Conservation (phyloP, 805 yeast genomes). For the Metschnikowia continentalis region DNA sequence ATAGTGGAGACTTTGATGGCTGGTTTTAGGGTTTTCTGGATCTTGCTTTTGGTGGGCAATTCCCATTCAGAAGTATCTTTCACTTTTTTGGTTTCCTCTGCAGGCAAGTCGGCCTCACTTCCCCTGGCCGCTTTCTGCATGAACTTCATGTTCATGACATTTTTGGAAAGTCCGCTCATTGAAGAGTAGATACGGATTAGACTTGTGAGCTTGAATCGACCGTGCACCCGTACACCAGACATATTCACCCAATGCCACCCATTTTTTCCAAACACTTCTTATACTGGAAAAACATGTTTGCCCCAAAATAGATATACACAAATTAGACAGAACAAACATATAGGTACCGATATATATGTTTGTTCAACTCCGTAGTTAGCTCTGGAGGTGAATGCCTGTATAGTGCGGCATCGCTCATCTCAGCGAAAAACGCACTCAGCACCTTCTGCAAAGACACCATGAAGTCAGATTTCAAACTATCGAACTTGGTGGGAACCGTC, state of each 20-base stretch:
- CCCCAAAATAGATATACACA: too few species aligned
- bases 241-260: neutral
- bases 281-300: too few species aligned
- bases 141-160: constrained; percentile 81
- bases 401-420: constrained; percentile 15
- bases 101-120: constrained; percentile 26
- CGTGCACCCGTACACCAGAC: constrained; percentile 1
- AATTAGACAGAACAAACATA: neutral
- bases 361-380: neutral
- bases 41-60: constrained; percentile 27
- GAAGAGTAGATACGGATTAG: neutral
- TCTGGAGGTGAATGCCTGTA: neutral
- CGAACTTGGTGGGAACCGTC: constrained; percentile 90
- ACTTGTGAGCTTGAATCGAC: neutral
- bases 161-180: constrained; percentile 43
- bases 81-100: constrained; percentile 32
- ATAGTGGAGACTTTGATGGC: constrained; percentile 26
- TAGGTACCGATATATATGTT: too few species aligned
- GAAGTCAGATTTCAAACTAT: constrained; percentile 87
- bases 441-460: constrained; percentile 28
- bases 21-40: constrained; percentile 24
- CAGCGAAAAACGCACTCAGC: constrained; percentile 11
- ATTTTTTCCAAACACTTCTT: neutral
- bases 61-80: constrained; percentile 54
- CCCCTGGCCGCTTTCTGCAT: constrained; percentile 40